phyloP scores from a whole-genome alignment of 768 basidiomycete genomes.

The Cystobasidium onofrii region DNA sequence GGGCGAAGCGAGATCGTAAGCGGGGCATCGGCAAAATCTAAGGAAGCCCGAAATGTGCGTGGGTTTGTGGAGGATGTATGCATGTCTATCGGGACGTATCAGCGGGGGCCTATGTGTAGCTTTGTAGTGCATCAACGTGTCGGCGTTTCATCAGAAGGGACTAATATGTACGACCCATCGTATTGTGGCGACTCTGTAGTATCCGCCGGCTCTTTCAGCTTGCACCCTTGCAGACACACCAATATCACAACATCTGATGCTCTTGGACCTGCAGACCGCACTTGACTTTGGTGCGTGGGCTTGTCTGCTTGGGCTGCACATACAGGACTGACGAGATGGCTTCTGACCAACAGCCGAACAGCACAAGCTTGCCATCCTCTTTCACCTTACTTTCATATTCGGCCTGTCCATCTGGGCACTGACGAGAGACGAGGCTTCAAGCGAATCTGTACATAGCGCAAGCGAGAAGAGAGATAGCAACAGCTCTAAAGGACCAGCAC shows the following conservation, averaged over 20 bases:
- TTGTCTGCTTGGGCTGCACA: too few species aligned
- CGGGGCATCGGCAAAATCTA: not conserved
- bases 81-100: too few species aligned
- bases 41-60: not conserved
- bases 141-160: too few species aligned
- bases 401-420: slow-evolving; percentile 12
- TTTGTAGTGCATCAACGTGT: too few species aligned
- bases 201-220: not conserved
- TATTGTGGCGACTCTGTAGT: not conserved
- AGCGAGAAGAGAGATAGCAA: not conserved
- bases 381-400: slow-evolving; percentile 13
- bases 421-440: not conserved
- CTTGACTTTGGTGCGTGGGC: slow-evolving; percentile 11
- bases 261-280: not conserved
- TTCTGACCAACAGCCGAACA: slow-evolving; percentile 7
- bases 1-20: not conserved
- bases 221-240: not conserved
- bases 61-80: too few species aligned
- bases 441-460: not conserved
- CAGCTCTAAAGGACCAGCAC: not conserved
- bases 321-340: not conserved
- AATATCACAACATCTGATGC: not conserved
- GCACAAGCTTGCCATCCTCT: slow-evolving; percentile 21
- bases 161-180: too few species aligned
- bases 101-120: too few species aligned